phyloP scores from a whole-genome alignment of 495 filamentous ascomycete species.

The Penicillium argentinense region DNA sequence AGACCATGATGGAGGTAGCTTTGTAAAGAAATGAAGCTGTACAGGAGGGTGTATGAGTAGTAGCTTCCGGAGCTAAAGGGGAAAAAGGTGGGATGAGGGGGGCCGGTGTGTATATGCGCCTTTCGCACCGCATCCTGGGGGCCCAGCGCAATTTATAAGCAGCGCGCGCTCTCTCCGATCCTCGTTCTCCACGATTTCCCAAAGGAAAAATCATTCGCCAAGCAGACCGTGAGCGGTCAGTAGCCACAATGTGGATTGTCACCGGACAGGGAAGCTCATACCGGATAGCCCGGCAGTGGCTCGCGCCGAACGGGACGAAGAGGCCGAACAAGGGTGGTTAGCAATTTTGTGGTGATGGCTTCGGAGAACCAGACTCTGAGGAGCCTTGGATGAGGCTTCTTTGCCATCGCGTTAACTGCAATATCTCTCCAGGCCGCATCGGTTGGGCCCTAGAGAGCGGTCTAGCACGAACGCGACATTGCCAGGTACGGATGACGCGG shows the following conservation, averaged over 20 bases:
- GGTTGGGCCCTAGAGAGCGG: no score
- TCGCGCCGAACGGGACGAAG: constrained; percentile 13
- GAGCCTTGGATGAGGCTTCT: constrained; percentile 4
- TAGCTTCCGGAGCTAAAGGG: background rate
- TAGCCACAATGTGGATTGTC: constrained; percentile 29
- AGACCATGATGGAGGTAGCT: constrained; percentile 18
- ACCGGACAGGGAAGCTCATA: constrained; percentile 25
- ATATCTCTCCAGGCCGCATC: no score
- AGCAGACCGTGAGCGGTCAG: constrained; percentile 13
- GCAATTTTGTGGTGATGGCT: background rate
- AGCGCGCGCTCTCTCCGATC: constrained; percentile 7
- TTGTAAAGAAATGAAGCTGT: background rate
- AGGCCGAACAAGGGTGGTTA: constrained; percentile 7
- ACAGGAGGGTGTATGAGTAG: background rate
- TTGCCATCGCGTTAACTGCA: constrained; percentile 1
- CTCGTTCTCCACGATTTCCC: constrained; percentile 17
- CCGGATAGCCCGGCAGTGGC: constrained; percentile 28
- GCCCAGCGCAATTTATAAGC: constrained; percentile 30
- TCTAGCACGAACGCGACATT: constrained; percentile 5
- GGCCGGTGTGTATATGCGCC: constrained; percentile 1
- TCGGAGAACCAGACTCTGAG: constrained; percentile 10
- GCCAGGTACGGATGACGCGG: constrained; percentile 27
- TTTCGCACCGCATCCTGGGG: constrained; percentile 10
- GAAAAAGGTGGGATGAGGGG: constrained; percentile 3
- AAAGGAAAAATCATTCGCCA: constrained; percentile 17